phyloP scores from a whole-genome alignment of 2,329 filamentous ascomycete genomes.

The Fusarium sp. region DNA sequence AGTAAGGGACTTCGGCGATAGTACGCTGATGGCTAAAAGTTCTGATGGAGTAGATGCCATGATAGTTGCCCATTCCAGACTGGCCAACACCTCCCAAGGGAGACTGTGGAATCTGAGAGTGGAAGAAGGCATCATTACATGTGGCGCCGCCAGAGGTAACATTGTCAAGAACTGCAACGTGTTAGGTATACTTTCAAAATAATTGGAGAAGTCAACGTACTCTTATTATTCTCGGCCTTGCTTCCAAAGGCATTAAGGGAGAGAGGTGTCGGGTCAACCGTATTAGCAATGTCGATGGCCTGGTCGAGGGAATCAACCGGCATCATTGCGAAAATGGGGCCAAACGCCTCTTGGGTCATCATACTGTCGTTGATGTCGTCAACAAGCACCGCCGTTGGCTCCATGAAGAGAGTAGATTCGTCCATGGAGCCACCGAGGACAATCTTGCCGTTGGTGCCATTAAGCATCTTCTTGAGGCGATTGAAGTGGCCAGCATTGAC shows the following conservation, averaged over 20 bases:
- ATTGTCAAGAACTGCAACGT: slow-evolving; percentile 48
- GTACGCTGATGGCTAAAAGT: slow-evolving; percentile 52
- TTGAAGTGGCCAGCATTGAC: slow-evolving; percentile 82
- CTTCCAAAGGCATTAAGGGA: slow-evolving; percentile 86
- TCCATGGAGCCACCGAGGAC: slow-evolving; percentile 87
- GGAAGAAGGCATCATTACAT: slow-evolving; percentile 58
- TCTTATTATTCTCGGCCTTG: slow-evolving; percentile 77
- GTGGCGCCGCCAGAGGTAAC: slow-evolving; percentile 60
- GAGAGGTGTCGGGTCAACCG: slow-evolving; percentile 83
- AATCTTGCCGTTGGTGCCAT: slow-evolving; percentile 82
- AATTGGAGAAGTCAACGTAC: slow-evolving; percentile 53
- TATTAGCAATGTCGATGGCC: slow-evolving; percentile 82
- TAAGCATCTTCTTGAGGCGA: slow-evolving; percentile 90
- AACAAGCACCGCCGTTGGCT: slow-evolving; percentile 90
- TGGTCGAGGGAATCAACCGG: slow-evolving; percentile 82
- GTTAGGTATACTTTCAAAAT: slow-evolving; percentile 8
- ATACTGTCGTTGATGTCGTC: slow-evolving; percentile 76
- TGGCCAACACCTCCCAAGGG: slow-evolving; percentile 61
- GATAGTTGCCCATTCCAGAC: slow-evolving; percentile 58
- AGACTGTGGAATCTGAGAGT: slow-evolving; percentile 51
- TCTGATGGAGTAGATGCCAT: slow-evolving; percentile 58
- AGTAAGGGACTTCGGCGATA: slow-evolving; percentile 48
- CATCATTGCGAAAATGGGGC: slow-evolving; percentile 87
- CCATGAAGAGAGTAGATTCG: slow-evolving; percentile 81
- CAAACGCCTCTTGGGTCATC: slow-evolving; percentile 86